phyloP scores from a whole-genome alignment of 2,329 filamentous ascomycete genomes.

The Graphiopsis chlorocephala region DNA sequence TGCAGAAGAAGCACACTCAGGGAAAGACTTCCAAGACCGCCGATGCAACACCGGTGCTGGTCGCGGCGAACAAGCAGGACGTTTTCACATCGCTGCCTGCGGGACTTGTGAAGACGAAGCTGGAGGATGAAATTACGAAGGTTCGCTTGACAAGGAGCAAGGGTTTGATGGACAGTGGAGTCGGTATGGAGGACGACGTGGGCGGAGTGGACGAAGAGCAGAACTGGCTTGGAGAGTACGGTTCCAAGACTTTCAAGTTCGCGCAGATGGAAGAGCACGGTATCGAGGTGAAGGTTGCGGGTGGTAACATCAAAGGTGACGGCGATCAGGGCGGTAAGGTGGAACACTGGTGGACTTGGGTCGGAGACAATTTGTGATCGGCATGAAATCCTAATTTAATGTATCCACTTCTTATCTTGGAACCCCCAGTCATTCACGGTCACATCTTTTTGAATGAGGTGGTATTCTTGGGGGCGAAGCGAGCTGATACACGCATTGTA shows the following conservation, averaged over 20 bases:
- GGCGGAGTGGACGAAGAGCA: slow-evolving; percentile 67
- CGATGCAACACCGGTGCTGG: slow-evolving; percentile 66
- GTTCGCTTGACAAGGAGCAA: slow-evolving; percentile 75
- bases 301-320: slow-evolving; percentile 67
- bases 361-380: slow-evolving; percentile 50
- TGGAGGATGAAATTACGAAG: slow-evolving; percentile 78
- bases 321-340: slow-evolving; percentile 68
- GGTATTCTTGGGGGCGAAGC: neutral
- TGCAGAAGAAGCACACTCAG: slow-evolving; percentile 70
- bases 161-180: slow-evolving; percentile 77
- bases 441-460: neutral
- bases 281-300: slow-evolving; percentile 71
- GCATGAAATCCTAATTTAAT: neutral
- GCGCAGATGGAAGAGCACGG: slow-evolving; percentile 79
- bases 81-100: slow-evolving; percentile 88
- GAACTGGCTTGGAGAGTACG: slow-evolving; percentile 78
- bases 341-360: slow-evolving; percentile 87
- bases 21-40: slow-evolving; percentile 57
- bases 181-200: slow-evolving; percentile 59
- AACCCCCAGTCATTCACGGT: neutral
- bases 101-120: slow-evolving; percentile 66
- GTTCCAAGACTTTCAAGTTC: slow-evolving; percentile 75
- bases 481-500: neutral
- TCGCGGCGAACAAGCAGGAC: slow-evolving; percentile 94
- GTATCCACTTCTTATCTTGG: neutral